These are phyloP conservation scores for Trichoderma oligosporum DNA, from an alignment of 2,329 filamentous ascomycete species.

Conservation along the genomic window DNA sequence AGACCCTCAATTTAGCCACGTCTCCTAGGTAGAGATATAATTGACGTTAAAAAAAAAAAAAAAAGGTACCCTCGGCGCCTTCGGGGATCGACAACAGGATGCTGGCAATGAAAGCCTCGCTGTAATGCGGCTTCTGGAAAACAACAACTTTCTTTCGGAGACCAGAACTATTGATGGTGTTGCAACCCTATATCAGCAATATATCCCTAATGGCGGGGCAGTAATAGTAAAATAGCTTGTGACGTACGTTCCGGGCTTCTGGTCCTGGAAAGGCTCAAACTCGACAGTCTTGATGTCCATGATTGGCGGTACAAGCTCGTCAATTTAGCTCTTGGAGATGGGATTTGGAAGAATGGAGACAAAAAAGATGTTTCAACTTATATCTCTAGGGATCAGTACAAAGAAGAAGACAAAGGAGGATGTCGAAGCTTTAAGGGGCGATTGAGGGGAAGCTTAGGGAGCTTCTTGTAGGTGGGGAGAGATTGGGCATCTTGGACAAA, in stretches of 20 bases:
- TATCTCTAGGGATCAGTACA: background rate
- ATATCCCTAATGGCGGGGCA: slow-evolving; percentile 16
- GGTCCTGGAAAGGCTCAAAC: slow-evolving; percentile 83
- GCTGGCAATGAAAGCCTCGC: slow-evolving; percentile 89
- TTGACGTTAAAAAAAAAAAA: too few relatives aligned
- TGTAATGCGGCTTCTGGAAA: slow-evolving; percentile 94
- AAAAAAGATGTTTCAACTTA: background rate
- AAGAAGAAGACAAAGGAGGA: slow-evolving; percentile 4
- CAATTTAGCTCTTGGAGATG: background rate
- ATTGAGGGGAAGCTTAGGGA: slow-evolving; percentile 29
- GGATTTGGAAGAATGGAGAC: background rate
- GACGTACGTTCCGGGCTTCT: slow-evolving; percentile 98
- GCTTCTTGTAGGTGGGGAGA: slow-evolving; percentile 25
- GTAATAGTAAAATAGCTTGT: slow-evolving; percentile 27
- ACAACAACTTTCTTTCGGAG: slow-evolving; percentile 98
- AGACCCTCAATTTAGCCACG: slow-evolving; percentile 20
- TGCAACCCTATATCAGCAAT: slow-evolving; percentile 20
- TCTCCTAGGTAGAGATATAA: background rate
- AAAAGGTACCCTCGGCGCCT: slow-evolving; percentile 65
- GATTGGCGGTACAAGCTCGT: slow-evolving; percentile 26
- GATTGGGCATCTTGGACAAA: slow-evolving; percentile 28
- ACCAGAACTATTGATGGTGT: slow-evolving; percentile 69
- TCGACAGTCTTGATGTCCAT: slow-evolving; percentile 76
- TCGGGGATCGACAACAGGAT: slow-evolving; percentile 96
- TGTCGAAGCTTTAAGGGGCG: slow-evolving; percentile 17